Conservation (phyloP, 2,329 filamentous ascomycete genomes). For the Colletotrichum theobromicola region DNA sequence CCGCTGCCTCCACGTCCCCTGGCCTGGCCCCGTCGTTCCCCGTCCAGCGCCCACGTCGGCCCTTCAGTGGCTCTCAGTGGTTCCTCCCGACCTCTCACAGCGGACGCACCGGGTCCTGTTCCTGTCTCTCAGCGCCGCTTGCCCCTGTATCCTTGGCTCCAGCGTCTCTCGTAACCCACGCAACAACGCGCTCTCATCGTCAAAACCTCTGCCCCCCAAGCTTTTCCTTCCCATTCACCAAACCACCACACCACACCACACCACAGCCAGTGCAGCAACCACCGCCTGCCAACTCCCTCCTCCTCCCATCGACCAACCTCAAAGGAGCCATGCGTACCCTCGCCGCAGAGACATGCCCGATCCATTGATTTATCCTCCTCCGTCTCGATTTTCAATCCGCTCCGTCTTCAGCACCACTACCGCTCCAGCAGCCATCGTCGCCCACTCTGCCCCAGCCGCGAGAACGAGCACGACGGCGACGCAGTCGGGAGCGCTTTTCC, state of each 20-base stretch:
- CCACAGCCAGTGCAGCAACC: not conserved
- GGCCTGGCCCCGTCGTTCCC: not conserved
- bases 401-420: conserved; percentile 27
- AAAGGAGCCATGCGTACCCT: conserved; percentile 4
- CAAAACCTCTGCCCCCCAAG: conserved; percentile 19
- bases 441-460: not conserved
- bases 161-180: not conserved
- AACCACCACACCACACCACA: not conserved
- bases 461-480: not conserved
- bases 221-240: not conserved
- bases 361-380: conserved; percentile 24
- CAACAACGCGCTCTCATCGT: conserved; percentile 6
- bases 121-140: conserved; percentile 4
- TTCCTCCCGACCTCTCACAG: not conserved
- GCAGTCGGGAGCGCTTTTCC: not conserved
- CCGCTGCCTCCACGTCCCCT: not conserved
- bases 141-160: not conserved
- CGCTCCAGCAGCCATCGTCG: not conserved
- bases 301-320: not conserved
- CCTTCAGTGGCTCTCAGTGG: conserved; percentile 1
- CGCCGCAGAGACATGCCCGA: conserved; percentile 16
- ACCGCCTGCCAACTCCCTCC: not conserved
- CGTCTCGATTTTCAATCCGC: conserved; percentile 32
- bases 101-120: not conserved
- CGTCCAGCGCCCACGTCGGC: not conserved